Evolutionary conservation across 371 early-diverging fungal species (phyloP).

Genomic region (Nosema muscidifuracis): DNA sequence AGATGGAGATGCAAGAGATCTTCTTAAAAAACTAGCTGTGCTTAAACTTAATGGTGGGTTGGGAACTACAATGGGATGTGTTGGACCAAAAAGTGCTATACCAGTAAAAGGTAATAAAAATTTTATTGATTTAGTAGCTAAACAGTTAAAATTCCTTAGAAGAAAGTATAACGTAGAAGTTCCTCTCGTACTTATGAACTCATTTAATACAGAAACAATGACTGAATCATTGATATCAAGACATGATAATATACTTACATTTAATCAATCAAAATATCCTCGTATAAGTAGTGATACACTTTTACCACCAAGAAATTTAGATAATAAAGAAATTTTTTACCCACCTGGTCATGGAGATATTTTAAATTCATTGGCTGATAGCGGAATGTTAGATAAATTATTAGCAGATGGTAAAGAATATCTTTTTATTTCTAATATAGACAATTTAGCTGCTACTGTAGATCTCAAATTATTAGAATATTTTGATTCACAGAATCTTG

Average conservation of each 20-base stretch:
- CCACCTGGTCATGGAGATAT: conserved; percentile 99
- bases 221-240: conserved; percentile 89
- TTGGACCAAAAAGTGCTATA: conserved; percentile 94
- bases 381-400: conserved; percentile 85
- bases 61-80: conserved; percentile 98
- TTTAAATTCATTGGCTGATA: conserved; percentile 82
- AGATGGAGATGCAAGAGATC: conserved; percentile 16
- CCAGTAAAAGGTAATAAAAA: conserved; percentile 93
- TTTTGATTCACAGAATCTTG: conserved; percentile 75
- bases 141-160: conserved; percentile 93
- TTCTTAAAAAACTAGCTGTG: conserved; percentile 82
- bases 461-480: conserved; percentile 83
- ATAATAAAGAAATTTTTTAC: conserved; percentile 67
- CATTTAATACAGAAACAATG: conserved; percentile 94
- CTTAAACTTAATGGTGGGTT: conserved; percentile 97
- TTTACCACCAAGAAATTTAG: conserved; percentile 69
- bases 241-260: conserved; percentile 82
- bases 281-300: conserved; percentile 84
- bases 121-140: conserved; percentile 91
- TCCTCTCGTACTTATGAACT: conserved; percentile 97
- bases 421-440: conserved; percentile 96
- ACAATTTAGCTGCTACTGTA: conserved; percentile 95
- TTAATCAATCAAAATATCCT: conserved; percentile 91
- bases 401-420: conserved; percentile 92
- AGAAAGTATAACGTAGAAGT: conserved; percentile 75